A percentile compares a stretch with the other conserved stretches of the same genome.
These are phyloP conservation scores for Hymenotorrendiella dingleyae DNA, from an alignment of 2,329 filamentous ascomycete species.

Conservation along the genomic window DNA sequence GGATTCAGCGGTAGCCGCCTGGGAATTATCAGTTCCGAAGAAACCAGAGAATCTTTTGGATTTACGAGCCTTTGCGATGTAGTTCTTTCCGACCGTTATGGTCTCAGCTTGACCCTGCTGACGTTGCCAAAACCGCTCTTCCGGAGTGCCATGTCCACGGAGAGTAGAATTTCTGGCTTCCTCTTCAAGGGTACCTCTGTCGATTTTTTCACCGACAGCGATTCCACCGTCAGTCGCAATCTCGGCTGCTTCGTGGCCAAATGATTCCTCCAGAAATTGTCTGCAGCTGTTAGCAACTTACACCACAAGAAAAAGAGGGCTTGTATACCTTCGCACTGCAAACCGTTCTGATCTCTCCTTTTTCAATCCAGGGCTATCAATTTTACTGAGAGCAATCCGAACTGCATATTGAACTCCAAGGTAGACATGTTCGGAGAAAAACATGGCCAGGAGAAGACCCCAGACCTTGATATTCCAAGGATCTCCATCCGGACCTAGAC, in stretches of 20 bases:
- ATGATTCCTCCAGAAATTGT: slow-evolving; percentile 58
- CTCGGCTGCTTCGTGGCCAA: slow-evolving; percentile 51
- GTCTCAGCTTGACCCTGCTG: slow-evolving; percentile 53
- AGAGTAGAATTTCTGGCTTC: slow-evolving; percentile 48
- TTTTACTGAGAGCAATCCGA: slow-evolving; percentile 64
- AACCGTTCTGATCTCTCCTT: slow-evolving; percentile 80
- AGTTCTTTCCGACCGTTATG: slow-evolving; percentile 47
- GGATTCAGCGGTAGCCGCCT: no score
- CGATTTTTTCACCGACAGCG: slow-evolving; percentile 56
- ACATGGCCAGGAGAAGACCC: slow-evolving; percentile 74
- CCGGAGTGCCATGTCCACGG: slow-evolving; percentile 43
- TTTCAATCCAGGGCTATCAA: slow-evolving; percentile 81
- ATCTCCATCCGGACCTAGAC: slow-evolving; percentile 57
- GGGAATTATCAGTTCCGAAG: no score
- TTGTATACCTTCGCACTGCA: slow-evolving; percentile 67
- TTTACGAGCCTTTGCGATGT: slow-evolving; percentile 47
- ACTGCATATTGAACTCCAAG: slow-evolving; percentile 71
- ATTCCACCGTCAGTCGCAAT: slow-evolving; percentile 42
- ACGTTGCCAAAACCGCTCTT: slow-evolving; percentile 58
- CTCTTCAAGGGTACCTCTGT: slow-evolving; percentile 57
- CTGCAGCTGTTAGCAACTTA: slow-evolving; percentile 14
- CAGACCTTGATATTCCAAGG: slow-evolving; percentile 69
- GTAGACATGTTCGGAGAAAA: slow-evolving; percentile 86
- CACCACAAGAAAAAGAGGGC: not conserved
- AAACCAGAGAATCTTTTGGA: no score